These are phyloP conservation scores for Sporobolomyces roseus DNA, from an alignment of 768 basidiomycete species.

Conservation along the genomic window DNA sequence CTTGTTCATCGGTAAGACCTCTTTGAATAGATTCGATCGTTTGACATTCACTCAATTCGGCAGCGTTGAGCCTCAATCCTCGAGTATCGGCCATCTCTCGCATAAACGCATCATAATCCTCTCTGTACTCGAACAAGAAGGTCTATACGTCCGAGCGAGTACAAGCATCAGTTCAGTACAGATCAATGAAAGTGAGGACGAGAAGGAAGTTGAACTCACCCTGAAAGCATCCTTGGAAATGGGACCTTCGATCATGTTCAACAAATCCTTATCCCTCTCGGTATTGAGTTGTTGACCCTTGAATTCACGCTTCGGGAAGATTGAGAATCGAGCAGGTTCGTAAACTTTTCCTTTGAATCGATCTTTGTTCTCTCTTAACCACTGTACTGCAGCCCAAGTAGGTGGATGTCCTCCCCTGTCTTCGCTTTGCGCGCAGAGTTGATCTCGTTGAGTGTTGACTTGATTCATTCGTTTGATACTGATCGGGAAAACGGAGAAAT, in stretches of 20 bases:
- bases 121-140: slow-evolving; percentile 75
- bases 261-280: neutral
- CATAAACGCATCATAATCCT: slow-evolving; percentile 70
- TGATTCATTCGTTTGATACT: no score
- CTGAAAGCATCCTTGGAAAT: slow-evolving; percentile 1
- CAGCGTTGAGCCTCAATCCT: neutral
- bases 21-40: slow-evolving; percentile 12
- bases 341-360: slow-evolving; percentile 76
- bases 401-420: slow-evolving; percentile 57
- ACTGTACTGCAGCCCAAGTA: slow-evolving; percentile 63
- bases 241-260: slow-evolving; percentile 24
- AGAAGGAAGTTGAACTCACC: neutral
- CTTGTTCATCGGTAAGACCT: neutral
- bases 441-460: no score
- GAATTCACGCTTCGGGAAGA: slow-evolving; percentile 62
- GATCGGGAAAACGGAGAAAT: no score
- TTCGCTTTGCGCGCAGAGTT: no score
- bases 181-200: neutral
- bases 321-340: slow-evolving; percentile 73
- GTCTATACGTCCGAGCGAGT: slow-evolving; percentile 56
- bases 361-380: slow-evolving; percentile 60
- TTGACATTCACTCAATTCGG: neutral
- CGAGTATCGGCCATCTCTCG: slow-evolving; percentile 50
- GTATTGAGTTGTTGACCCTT: slow-evolving; percentile 52
- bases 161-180: neutral